phyloP scores from a whole-genome alignment of 768 basidiomycete species.

The Hericium alpestre region DNA sequence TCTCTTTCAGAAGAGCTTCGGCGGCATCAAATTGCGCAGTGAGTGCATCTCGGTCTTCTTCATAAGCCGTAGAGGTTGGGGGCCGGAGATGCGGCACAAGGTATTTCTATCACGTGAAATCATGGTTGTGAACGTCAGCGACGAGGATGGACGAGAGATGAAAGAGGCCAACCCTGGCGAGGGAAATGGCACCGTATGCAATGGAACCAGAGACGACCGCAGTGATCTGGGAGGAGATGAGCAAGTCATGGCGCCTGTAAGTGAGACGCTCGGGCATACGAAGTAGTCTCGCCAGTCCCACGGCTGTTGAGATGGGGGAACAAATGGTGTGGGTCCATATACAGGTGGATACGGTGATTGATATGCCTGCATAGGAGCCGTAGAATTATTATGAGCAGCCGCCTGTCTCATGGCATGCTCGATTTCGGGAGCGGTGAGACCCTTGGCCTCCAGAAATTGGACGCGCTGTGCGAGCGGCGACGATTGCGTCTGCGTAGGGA shows the following conservation, averaged over 20 bases:
- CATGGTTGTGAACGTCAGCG: constrained; percentile 1
- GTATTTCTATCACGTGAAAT: constrained; percentile 56
- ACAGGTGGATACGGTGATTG: constrained; percentile 25
- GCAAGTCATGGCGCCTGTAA: not conserved
- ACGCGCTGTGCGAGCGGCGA: constrained; percentile 78
- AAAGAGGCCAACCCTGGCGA: constrained; percentile 54
- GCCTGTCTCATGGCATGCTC: constrained; percentile 72
- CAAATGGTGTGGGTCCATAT: constrained; percentile 36
- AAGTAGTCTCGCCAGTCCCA: constrained; percentile 99
- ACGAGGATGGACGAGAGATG: not conserved
- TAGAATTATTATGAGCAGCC: constrained; percentile 20
- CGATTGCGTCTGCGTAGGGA: constrained; percentile 46
- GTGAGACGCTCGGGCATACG: constrained; percentile 35
- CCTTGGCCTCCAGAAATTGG: constrained; percentile 93
- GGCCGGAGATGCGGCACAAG: constrained; percentile 85
- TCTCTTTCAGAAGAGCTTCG: constrained; percentile 68
- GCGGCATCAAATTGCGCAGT: constrained; percentile 86
- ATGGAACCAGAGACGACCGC: constrained; percentile 82
- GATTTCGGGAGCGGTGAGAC: constrained; percentile 74
- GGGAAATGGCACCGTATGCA: constrained; percentile 65
- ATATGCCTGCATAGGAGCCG: constrained; percentile 10
- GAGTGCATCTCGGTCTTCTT: constrained; percentile 76
- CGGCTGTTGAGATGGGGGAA: constrained; percentile 31
- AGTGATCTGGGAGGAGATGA: constrained; percentile 58
- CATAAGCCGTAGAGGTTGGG: constrained; percentile 79